phyloP scores from a whole-genome alignment of 371 early-diverging fungal genomes.

The Parasitella parasitica region DNA sequence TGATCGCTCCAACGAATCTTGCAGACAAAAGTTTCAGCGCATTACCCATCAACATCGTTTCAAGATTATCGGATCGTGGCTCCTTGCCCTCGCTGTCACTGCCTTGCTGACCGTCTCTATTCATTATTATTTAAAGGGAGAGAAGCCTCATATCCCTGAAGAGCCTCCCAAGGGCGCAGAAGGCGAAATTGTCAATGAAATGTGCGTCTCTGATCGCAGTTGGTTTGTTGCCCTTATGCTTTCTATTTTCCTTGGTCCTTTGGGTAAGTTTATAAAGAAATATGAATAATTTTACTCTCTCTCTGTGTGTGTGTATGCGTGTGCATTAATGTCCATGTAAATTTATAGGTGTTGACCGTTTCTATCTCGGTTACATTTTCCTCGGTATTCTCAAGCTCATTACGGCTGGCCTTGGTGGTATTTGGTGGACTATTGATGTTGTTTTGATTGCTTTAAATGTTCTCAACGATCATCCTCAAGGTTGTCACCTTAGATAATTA shows the following conservation, averaged over 20 bases:
- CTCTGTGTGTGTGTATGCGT: no score
- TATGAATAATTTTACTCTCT: no score
- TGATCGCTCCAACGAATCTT: conserved; percentile 15
- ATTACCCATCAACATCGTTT: conserved; percentile 36
- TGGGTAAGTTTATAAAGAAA: conserved; percentile 33
- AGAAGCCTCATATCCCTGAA: conserved; percentile 6
- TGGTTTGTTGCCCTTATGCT: conserved; percentile 48
- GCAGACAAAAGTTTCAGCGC: conserved; percentile 32
- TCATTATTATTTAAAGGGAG: conserved; percentile 29
- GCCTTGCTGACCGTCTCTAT: conserved; percentile 36
- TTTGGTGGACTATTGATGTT: conserved; percentile 51
- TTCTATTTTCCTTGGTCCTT: conserved; percentile 50
- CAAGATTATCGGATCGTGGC: conserved; percentile 39
- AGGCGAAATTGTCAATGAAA: conserved; percentile 10
- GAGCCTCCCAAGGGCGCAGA: conserved; percentile 10
- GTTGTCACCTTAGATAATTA: conserved; percentile 35
- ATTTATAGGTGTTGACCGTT: conserved; percentile 54
- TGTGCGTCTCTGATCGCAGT: conserved; percentile 50
- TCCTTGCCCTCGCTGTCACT: conserved; percentile 33
- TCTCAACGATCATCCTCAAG: conserved; percentile 44
- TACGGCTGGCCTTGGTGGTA: conserved; percentile 51
- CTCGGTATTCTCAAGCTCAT: conserved; percentile 46
- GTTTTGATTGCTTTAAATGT: conserved; percentile 47
- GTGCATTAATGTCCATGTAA: background rate
- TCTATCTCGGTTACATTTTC: conserved; percentile 63